Evolutionary conservation across 257 asterid genomes (phyloP).

Genomic region (Rauvolfia tetraphylla): DNA sequence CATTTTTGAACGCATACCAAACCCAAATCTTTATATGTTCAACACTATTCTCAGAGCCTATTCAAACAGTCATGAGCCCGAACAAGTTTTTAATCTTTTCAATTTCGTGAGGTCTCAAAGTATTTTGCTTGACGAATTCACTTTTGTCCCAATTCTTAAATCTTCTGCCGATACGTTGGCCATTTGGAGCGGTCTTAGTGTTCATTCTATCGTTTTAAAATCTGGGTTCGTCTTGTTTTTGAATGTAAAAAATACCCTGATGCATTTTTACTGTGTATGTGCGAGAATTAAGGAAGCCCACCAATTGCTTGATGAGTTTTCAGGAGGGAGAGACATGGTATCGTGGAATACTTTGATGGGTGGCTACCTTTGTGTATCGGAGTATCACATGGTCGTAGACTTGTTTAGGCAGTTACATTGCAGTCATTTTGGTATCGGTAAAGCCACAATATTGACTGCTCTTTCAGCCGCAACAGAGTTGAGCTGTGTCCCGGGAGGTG

Average conservation of each 20-base stretch:
- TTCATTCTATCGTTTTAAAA: constrained; percentile 43
- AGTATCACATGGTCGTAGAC: constrained; percentile 29
- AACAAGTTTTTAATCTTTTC: constrained; percentile 37
- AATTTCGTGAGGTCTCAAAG: constrained; percentile 41
- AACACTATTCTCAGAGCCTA: constrained; percentile 53
- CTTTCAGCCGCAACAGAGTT: constrained; percentile 37
- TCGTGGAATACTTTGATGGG: constrained; percentile 65
- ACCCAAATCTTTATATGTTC: constrained; percentile 57
- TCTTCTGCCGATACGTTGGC: constrained; percentile 39
- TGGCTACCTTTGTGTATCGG: constrained; percentile 39
- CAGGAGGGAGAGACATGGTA: constrained; percentile 37
- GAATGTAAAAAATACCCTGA: constrained; percentile 49
- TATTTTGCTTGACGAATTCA: constrained; percentile 46
- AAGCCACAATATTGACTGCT: constrained; percentile 37
- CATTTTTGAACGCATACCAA: constrained; percentile 36
- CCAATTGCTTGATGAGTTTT: constrained; percentile 54
- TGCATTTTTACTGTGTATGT: constrained; percentile 49
- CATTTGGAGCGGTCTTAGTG: constrained; percentile 31
- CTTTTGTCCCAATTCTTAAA: constrained; percentile 45
- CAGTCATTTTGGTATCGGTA: constrained; percentile 23
- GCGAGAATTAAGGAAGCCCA: constrained; percentile 44
- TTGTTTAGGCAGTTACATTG: constrained; percentile 33
- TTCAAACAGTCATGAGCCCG: constrained; percentile 38
- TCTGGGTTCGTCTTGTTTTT: constrained; percentile 46
- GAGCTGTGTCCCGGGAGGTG: constrained; percentile 22